Evolutionary conservation across 495 filamentous ascomycete genomes (phyloP).

Genomic region (Immersiella caudata): DNA sequence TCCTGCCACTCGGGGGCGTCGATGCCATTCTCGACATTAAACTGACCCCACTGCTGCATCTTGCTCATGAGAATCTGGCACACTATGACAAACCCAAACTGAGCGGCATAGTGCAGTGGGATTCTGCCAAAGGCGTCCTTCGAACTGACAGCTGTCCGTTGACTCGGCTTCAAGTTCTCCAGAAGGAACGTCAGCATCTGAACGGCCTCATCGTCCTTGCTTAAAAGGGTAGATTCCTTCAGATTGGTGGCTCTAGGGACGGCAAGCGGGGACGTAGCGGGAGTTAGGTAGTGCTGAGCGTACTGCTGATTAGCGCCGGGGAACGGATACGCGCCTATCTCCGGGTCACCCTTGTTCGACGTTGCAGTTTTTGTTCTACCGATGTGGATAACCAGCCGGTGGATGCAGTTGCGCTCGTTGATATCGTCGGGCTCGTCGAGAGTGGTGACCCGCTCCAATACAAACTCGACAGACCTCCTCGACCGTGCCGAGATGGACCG

Average conservation of each 20-base stretch:
- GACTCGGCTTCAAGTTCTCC: constrained; percentile 66
- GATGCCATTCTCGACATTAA: constrained; percentile 80
- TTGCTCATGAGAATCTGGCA: constrained; percentile 85
- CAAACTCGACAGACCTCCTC: constrained; percentile 64
- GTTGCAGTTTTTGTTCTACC: constrained; percentile 72
- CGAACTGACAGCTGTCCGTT: constrained; percentile 67
- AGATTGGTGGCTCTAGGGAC: constrained; percentile 43
- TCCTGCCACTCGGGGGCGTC: constrained; percentile 89
- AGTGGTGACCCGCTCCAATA: constrained; percentile 66
- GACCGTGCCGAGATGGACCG: constrained; percentile 75
- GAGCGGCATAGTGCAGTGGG: constrained; percentile 92
- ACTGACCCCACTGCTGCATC: constrained; percentile 87
- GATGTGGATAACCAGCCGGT: constrained; percentile 87
- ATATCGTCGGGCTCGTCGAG: constrained; percentile 89
- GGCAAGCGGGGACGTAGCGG: constrained; percentile 66
- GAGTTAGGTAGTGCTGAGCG: constrained; percentile 62
- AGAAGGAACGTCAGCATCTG: constrained; percentile 74
- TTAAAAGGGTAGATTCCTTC: constrained; percentile 61
- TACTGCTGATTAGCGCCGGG: constrained; percentile 64
- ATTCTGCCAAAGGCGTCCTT: constrained; percentile 81
- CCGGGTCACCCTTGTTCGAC: constrained; percentile 47
- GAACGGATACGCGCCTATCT: constrained; percentile 49
- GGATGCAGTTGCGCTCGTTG: constrained; percentile 90
- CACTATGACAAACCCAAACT: constrained; percentile 87
- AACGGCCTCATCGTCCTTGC: constrained; percentile 72